Percentiles rank a stretch among this genome's conserved stretches.
Evolutionary conservation across 164 flowering plant species (phyloP).

Genomic region (Buxus sempervirens): DNA sequence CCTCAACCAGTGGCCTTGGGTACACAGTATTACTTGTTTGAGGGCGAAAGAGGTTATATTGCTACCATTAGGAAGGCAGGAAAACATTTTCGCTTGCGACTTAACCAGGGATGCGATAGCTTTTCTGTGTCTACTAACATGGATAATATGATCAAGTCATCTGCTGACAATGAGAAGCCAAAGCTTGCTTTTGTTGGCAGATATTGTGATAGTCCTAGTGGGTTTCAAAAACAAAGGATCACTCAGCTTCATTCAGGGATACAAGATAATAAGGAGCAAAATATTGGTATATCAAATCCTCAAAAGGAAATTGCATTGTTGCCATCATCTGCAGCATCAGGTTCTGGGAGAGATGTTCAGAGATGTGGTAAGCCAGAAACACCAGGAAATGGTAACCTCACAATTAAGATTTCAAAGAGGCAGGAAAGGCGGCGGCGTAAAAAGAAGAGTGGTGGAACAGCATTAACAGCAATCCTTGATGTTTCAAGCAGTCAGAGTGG

Average conservation of each 20-base stretch:
- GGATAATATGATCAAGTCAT: conserved; percentile 27
- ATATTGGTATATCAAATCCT: conserved; percentile 4
- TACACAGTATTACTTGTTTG: conserved; percentile 26
- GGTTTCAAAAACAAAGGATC: conserved; percentile 15
- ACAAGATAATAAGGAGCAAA: conserved; percentile 17
- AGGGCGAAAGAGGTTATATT: conserved; percentile 28
- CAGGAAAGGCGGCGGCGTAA: conserved; percentile 52
- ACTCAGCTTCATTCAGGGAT: conserved; percentile 16
- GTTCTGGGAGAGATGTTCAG: conserved; percentile 24
- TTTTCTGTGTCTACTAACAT: conserved; percentile 20
- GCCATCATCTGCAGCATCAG: conserved; percentile 22
- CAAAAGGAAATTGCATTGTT: conserved; percentile 17
- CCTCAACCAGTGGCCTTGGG: conserved; percentile 33
- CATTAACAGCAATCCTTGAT: conserved; percentile 42
- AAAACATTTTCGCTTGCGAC: conserved; percentile 23
- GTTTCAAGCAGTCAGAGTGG: conserved; percentile 92
- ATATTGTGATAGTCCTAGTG: conserved; percentile 24
- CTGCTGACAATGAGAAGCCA: conserved; percentile 24
- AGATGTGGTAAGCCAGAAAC: conserved; percentile 26
- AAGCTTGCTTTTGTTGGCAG: conserved; percentile 20
- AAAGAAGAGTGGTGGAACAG: conserved; percentile 37
- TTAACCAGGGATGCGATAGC: conserved; percentile 23
- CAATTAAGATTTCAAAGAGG: conserved; percentile 48
- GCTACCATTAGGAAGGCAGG: conserved; percentile 21
- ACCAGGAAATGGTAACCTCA: conserved; percentile 38